Evolutionary conservation across 257 asterid species (phyloP).

Genomic region (Coffea canephora): DNA sequence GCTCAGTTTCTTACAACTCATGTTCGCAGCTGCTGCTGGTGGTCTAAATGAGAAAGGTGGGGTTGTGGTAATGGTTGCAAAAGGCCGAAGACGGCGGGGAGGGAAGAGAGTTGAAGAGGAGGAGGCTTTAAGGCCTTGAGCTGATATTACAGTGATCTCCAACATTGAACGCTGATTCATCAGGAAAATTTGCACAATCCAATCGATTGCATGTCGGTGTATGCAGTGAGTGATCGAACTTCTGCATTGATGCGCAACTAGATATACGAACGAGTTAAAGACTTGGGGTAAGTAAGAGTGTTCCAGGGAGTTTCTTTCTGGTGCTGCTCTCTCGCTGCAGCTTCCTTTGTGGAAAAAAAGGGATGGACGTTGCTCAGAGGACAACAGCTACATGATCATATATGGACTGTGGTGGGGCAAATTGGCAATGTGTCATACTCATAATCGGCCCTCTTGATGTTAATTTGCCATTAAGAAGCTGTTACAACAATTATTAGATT

Average conservation of each 20-base stretch:
- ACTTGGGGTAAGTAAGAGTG: neutral
- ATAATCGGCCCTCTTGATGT: neutral
- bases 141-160: constrained; percentile 49
- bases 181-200: neutral
- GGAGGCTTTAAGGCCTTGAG: constrained; percentile 34
- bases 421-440: neutral
- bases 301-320: constrained; percentile 43
- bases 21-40: neutral
- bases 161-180: constrained; percentile 15
- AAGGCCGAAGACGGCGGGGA: constrained; percentile 24
- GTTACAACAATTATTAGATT: neutral
- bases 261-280: too few species aligned
- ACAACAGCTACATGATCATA: neutral
- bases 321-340: constrained; percentile 21
- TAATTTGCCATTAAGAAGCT: neutral
- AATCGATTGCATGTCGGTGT: neutral
- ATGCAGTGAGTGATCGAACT: neutral
- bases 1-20: neutral
- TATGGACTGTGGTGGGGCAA: neutral
- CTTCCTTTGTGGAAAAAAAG: constrained; percentile 44
- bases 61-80: neutral
- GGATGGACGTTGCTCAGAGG: neutral
- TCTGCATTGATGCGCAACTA: neutral
- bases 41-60: neutral
- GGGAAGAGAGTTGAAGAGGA: constrained; percentile 14